Conservation (phyloP, 139 green algal species). For the Spirogloea muscicola region DNA sequence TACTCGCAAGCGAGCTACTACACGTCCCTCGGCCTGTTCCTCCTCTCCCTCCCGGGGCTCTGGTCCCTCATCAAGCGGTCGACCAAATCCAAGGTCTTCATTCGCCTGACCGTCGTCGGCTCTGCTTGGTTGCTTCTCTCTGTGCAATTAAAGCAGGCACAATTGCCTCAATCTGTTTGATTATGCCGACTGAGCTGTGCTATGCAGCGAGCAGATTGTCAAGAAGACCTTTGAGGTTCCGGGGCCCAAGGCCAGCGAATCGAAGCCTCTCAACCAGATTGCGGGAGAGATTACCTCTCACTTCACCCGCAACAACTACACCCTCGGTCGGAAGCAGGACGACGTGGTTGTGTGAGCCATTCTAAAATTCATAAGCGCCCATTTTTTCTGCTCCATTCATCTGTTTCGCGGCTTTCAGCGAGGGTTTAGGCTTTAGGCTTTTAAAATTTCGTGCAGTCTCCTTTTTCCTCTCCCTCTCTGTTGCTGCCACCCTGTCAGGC, state of each 20-base stretch:
- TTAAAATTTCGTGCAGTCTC: background rate
- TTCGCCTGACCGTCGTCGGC: no score
- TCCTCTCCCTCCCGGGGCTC: slow-evolving; percentile 56
- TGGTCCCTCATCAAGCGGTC: slow-evolving; percentile 59
- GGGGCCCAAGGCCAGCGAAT: slow-evolving; percentile 28
- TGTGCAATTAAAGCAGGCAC: no score
- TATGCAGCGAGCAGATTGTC: slow-evolving; percentile 30
- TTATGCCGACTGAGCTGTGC: no score
- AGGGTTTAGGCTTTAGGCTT: no score
- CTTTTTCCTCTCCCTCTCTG: background rate
- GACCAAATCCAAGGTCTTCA: slow-evolving; percentile 53
- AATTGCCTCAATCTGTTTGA: no score
- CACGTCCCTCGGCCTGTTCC: slow-evolving; percentile 53
- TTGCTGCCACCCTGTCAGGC: background rate
- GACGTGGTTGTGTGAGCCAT: no score
- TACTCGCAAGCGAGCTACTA: slow-evolving; percentile 54
- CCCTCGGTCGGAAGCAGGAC: no score
- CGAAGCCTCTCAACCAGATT: slow-evolving; percentile 45
- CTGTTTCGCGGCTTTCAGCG: no score
- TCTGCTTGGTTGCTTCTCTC: no score
- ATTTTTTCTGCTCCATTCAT: no score
- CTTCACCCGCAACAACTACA: slow-evolving; percentile 58
- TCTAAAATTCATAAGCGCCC: no score
- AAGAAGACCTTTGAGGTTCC: slow-evolving; percentile 54
- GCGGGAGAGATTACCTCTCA: slow-evolving; percentile 46